These are phyloP conservation scores for Pythium plurisporium DNA, from an alignment of 352 stramenopile species.

Conservation along the genomic window DNA sequence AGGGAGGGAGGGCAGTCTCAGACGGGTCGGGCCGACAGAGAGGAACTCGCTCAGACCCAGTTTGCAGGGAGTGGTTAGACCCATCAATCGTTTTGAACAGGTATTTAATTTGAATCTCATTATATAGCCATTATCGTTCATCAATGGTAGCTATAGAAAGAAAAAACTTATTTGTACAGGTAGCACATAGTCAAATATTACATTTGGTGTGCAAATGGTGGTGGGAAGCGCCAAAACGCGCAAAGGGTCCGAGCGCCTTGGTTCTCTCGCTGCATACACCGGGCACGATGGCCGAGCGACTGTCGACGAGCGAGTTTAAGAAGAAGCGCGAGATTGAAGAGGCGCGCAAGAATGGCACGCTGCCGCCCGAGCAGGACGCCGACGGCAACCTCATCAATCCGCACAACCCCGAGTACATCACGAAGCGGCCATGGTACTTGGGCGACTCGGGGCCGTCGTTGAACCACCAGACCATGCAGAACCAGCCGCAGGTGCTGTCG, in stretches of 20 bases:
- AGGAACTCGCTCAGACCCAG: too few relatives aligned
- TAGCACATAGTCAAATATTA: neutral
- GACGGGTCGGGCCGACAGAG: constrained; percentile 15
- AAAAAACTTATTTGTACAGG: too few relatives aligned
- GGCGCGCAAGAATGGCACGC: constrained; percentile 83
- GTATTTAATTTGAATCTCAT: neutral
- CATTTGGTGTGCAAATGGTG: neutral
- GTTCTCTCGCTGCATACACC: neutral
- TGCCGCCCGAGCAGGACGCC: constrained; percentile 84
- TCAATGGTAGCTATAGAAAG: too few relatives aligned
- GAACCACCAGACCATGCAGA: constrained; percentile 93
- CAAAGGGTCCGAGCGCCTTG: neutral
- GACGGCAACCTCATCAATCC: constrained; percentile 98
- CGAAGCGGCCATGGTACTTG: constrained; percentile 98
- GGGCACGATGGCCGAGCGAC: constrained; percentile 62
- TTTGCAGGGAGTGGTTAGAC: too few relatives aligned
- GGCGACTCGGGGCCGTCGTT: constrained; percentile 91
- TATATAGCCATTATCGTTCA: too few relatives aligned
- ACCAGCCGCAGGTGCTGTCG: constrained; percentile 87
- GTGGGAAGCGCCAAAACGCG: neutral
- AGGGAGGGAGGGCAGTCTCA: neutral
- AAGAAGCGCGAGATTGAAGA: constrained; percentile 90
- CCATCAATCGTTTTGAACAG: neutral
- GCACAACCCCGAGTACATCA: constrained; percentile 99
- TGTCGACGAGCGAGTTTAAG: constrained; percentile 79